Base-by-base conservation (phyloP, 139 green algal species). In the Chlamydomonas urium region DNA sequence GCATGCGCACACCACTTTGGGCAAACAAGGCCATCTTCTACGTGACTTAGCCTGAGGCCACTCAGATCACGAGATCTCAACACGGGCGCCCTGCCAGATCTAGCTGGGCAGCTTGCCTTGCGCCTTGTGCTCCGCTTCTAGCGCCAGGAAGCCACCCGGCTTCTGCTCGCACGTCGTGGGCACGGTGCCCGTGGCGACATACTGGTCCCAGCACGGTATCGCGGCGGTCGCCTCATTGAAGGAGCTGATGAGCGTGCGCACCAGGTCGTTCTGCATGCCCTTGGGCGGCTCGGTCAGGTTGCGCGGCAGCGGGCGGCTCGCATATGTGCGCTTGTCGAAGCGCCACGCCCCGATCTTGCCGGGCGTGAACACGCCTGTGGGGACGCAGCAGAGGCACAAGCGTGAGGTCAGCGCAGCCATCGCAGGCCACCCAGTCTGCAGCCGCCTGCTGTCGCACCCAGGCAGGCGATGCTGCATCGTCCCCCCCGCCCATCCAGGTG, bases 251-350 rank as follows among this genome's bases (percentile, higher is more conserved):
- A 90, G 80, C 2, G 71, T 65, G 17, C 88, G 72, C 29, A 95
- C 90, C 72, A 95, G 82, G n/a, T 93, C 81, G 63, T 95, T 96
- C 38, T 86, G 74, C 81, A 96, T 93, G 38, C 66, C 70, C 33
- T 60, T 57, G n/a, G 90, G 90, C 1, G 90, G 90, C 17, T 79
- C 66, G 3, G 69, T 76, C 21, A 94, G 71, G 59, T 89, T 79
- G 28, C 90, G 79, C 4, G 87, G 83, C 38, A 86, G 84, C 19
- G 91, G 90, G 33, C 38, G 74, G 1, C 21, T 35, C 23, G 65
- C 67, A 63, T 93, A 98, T 0, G 71, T 81, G n/a, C 94, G 90
- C 83, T 98, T 98, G 85, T 98, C 94, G 71, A 97, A 98, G 2
- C 90, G 85, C 94, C 94, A 98, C 72, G 86, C 76, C 1, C 93